Evolutionary conservation across 2,329 filamentous ascomycete genomes (phyloP), one percentile per base, ranked within the genome.

Genomic region (Venturia effusa): DNA sequence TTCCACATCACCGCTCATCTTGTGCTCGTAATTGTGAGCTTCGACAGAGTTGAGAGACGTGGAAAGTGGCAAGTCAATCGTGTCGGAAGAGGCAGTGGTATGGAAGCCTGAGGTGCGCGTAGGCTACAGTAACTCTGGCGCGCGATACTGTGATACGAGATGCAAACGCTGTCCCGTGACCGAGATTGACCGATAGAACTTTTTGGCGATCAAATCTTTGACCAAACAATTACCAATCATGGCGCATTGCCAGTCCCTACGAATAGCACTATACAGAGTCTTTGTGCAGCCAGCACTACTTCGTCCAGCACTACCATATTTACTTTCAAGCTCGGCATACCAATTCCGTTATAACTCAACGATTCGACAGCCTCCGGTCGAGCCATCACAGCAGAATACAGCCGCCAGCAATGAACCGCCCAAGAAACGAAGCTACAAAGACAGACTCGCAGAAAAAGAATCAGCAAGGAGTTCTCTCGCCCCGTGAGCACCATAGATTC

Each of bases 1-100:
- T 54, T 70, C 70, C 6, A 68, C 65, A 61, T 72, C 69, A 40
- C 67, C 66, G 62, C 69, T 68, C 72, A 74, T 74, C 30, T 34
- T 57, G 51, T 7, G n/a, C 11, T 5, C 19, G 27, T n/a, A 13
- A n/a, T 17, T 51, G 10, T 51, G 30, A n/a, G 27, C 10, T n/a
- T 34, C 45, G 10, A 51, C 22, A 24, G 15, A 13, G 10, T 15
- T 57, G 51, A 34, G 34, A 10, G 22, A 32, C 3, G 10, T 34
- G 19, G 51, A 34, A 27, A 57, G 30, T 22, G 27, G 51, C 51
- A 57, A 32, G 24, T 4, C 27, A 17, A 27, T 17, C 1, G 15
- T 32, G 27, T n/a, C 10, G 30, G 27, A 11, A 24, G 7, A n/a
- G n/a, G 17, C 15, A 17, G 6, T 19, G 15, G 7, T 2, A 34